Base-by-base conservation (phyloP, 306 rosid species). In the Prunus fruticosa region DNA sequence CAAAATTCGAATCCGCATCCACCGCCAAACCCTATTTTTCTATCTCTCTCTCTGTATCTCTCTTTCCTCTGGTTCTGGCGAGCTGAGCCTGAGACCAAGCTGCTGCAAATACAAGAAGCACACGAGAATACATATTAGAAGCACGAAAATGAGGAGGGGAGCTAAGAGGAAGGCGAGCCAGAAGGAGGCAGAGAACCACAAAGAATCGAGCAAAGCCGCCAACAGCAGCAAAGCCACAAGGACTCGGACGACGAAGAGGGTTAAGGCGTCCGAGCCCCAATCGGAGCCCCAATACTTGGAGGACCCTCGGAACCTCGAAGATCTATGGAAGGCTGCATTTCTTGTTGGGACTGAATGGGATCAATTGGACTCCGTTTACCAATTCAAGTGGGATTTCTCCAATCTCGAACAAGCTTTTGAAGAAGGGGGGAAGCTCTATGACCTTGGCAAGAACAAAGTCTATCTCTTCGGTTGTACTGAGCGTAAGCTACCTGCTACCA, bases 401-500 rank as follows among this genome's bases (percentile, higher is more conserved):
- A 85, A 85, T 65, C 73, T 85, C n/a, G 89, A 85, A 16, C 58
- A 89, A 66, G 91, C 95, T n/a, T 91, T 93, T 75, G 98, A 91
- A 74, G 92, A 91, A 81, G 91, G 83, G 11, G 97, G 97, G 12
- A 64, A 64, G 57, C 76, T 93, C 60, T 69, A 84, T 38, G 92
- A 79, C 10, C 41, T 70, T 3, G 62, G 75, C 18, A 11, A 32
- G 63, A 85, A 91, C 78, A 91, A 91, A 50, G 97, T 87, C 73
- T 91, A 89, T 70, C 88, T 93, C 32, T 93, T 93, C 64, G 93
- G 93, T 75, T 87, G 90, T 74, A 91, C 96, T 7, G 98, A 93
- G 74, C 78, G 81, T 60, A 25, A 25, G 34, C 64, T 23, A 53
- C 23, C 58, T 7, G 3, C 22, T 19, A 5, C 11, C 22, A 53